phyloP scores from a whole-genome alignment of 2,329 filamentous ascomycete genomes.

The Sporothrix sp. region DNA sequence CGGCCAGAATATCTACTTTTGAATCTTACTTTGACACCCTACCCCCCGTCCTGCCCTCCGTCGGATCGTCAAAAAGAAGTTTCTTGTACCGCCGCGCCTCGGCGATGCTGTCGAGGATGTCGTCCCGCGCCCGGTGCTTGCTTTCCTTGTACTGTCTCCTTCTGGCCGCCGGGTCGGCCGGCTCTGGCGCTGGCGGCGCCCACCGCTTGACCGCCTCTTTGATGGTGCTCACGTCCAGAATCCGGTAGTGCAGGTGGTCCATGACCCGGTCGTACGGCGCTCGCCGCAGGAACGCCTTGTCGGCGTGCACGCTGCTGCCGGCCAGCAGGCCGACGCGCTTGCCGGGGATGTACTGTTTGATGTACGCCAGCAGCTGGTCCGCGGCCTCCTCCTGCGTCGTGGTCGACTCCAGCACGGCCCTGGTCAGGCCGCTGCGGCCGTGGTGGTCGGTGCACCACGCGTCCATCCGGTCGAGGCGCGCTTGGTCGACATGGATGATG shows the following conservation, averaged over 20 bases:
- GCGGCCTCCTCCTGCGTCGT: constrained; percentile 66
- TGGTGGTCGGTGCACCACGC: constrained; percentile 84
- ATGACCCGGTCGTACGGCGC: constrained; percentile 65
- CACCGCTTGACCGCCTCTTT: constrained; percentile 86
- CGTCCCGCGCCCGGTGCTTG: constrained; percentile 72
- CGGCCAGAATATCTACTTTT: too few species aligned
- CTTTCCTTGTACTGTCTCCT: constrained; percentile 47
- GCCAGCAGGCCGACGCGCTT: constrained; percentile 63
- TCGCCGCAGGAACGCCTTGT: constrained; percentile 68
- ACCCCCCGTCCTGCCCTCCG: background rate
- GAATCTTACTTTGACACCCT: too few species aligned
- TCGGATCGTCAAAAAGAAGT: constrained; percentile 20
- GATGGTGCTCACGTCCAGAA: constrained; percentile 83
- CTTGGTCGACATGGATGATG: constrained; percentile 62
- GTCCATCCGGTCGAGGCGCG: constrained; percentile 68
- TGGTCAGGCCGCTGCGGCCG: constrained; percentile 68
- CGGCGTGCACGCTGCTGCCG: constrained; percentile 88
- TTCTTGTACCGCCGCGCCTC: constrained; percentile 79
- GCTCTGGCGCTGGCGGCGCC: constrained; percentile 44
- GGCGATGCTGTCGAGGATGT: constrained; percentile 90
- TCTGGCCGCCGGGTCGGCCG: background rate
- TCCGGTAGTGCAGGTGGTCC: constrained; percentile 75
- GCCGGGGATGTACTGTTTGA: constrained; percentile 60
- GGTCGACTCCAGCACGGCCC: constrained; percentile 61
- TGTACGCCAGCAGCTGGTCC: constrained; percentile 63